Conservation (phyloP, 306 rosid genomes). For the Quercus suber region DNA sequence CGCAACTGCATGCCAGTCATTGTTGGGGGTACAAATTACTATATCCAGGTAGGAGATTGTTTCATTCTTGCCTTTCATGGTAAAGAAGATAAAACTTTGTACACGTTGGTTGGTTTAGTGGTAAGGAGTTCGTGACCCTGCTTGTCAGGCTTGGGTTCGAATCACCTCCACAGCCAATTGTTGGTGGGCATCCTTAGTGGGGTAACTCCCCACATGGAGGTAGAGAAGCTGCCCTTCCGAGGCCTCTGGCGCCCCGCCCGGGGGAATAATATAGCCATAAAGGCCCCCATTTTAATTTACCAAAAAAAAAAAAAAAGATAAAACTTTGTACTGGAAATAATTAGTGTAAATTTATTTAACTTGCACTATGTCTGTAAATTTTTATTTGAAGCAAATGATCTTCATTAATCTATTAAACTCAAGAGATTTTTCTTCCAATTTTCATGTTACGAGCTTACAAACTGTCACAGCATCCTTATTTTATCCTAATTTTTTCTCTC, state of each 20-base stretch:
- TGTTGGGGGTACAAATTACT: conserved; percentile 96
- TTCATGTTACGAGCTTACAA: neutral
- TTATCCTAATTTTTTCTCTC: too few relatives aligned
- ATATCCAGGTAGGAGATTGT: conserved; percentile 64
- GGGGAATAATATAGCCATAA: too few relatives aligned
- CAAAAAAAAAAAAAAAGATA: too few relatives aligned
- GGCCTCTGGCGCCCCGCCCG: too few relatives aligned
- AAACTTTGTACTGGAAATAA: neutral
- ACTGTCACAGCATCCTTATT: neutral
- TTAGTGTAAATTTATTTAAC: neutral
- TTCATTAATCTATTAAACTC: neutral
- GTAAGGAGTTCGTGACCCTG: too few relatives aligned
- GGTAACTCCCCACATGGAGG: too few relatives aligned
- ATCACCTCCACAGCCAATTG: too few relatives aligned
- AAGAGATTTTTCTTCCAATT: neutral
- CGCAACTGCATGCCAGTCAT: conserved; percentile 69
- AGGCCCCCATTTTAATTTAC: too few relatives aligned
- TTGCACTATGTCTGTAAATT: neutral
- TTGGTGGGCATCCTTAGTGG: too few relatives aligned
- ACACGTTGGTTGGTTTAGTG: too few relatives aligned
- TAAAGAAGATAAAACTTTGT: neutral
- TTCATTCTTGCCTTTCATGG: neutral
- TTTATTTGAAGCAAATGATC: neutral
- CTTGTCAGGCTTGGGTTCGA: too few relatives aligned
- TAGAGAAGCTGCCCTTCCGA: too few relatives aligned